Conservation (phyloP, 2,329 filamentous ascomycete species). For the Drechslerella stenobrocha region DNA sequence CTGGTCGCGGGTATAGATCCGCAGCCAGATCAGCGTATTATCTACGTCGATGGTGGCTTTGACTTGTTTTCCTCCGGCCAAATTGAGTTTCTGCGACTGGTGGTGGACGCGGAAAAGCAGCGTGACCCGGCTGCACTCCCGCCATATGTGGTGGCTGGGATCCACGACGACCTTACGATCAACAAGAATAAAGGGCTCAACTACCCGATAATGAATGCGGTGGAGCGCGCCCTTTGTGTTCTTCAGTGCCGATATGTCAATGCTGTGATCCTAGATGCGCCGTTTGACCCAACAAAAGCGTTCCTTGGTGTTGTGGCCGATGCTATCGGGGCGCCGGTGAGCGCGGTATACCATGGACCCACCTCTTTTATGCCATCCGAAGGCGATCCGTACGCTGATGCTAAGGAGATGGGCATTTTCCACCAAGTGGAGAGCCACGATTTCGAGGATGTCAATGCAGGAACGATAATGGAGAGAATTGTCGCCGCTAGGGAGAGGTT, state of each 20-base stretch:
- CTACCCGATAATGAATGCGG: conserved; percentile 99
- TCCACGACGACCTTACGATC: conserved; percentile 93
- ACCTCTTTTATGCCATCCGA: conserved; percentile 79
- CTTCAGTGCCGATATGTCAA: conserved; percentile 93
- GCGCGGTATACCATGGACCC: conserved; percentile 89
- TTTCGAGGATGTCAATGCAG: conserved; percentile 86
- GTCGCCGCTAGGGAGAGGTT: conserved; percentile 83
- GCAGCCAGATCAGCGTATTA: conserved; percentile 75
- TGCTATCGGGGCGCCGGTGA: conserved; percentile 55
- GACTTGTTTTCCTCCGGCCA: conserved; percentile 96
- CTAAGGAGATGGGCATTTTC: conserved; percentile 83
- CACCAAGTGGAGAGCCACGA: conserved; percentile 73
- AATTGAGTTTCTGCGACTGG: conserved; percentile 86
- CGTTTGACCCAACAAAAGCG: conserved; percentile 77
- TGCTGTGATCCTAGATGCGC: conserved; percentile 84
- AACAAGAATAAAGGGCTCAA: conserved; percentile 97
- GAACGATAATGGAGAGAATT: conserved; percentile 87
- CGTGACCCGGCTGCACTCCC: conserved; percentile 71
- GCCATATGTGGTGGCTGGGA: conserved; percentile 84
- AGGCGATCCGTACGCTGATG: conserved; percentile 62
- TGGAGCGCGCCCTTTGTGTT: conserved; percentile 91
- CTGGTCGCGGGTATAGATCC: conserved; percentile 73
- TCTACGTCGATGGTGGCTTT: conserved; percentile 96
- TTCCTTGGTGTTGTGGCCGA: conserved; percentile 77
- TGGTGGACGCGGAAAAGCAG: conserved; percentile 72